Percentiles rank a stretch among this genome's conserved stretches.
These are phyloP conservation scores for Inosperma sp. DNA, from an alignment of 768 basidiomycete genomes.

Conservation along the genomic window DNA sequence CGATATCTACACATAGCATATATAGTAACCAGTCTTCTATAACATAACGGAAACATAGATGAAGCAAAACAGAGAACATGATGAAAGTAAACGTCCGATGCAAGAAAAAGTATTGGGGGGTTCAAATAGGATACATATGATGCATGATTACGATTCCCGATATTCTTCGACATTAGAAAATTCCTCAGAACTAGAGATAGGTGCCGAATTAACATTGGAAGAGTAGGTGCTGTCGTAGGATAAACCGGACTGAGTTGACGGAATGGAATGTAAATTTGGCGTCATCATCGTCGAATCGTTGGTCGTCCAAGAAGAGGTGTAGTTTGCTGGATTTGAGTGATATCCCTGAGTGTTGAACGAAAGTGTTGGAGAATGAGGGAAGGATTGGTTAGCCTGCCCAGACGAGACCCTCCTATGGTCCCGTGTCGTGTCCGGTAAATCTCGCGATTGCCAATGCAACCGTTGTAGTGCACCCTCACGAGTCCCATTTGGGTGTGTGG, in stretches of 20 bases:
- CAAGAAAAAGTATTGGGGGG: conserved; percentile 18
- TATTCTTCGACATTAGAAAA: conserved; percentile 42
- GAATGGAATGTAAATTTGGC: conserved; percentile 34
- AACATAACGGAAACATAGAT: conserved; percentile 5
- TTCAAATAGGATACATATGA: conserved; percentile 4
- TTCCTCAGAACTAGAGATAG: conserved; percentile 40
- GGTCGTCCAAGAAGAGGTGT: conserved; percentile 39
- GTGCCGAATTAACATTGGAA: conserved; percentile 30
- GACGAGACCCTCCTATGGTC: conserved; percentile 28
- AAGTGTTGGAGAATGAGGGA: conserved; percentile 33
- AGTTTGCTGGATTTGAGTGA: conserved; percentile 30
- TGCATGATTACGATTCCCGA: conserved; percentile 30
- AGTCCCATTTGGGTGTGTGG: conserved; percentile 21
- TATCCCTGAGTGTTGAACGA: conserved; percentile 39
- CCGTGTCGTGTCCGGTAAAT: conserved; percentile 28
- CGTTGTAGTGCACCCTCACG: conserved; percentile 34
- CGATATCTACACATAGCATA: conserved; percentile 7
- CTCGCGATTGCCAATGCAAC: conserved; percentile 37
- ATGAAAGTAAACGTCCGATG: conserved; percentile 9
- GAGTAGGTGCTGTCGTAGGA: conserved; percentile 34
- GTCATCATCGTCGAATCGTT: conserved; percentile 30
- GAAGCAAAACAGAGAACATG: conserved; percentile 2
- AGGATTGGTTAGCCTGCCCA: conserved; percentile 28
- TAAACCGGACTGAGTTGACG: conserved; percentile 21
- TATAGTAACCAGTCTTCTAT: background rate